These are phyloP conservation scores for Glebionis coronaria DNA, from an alignment of 129 eudicot genomes.

Conservation along the genomic window DNA sequence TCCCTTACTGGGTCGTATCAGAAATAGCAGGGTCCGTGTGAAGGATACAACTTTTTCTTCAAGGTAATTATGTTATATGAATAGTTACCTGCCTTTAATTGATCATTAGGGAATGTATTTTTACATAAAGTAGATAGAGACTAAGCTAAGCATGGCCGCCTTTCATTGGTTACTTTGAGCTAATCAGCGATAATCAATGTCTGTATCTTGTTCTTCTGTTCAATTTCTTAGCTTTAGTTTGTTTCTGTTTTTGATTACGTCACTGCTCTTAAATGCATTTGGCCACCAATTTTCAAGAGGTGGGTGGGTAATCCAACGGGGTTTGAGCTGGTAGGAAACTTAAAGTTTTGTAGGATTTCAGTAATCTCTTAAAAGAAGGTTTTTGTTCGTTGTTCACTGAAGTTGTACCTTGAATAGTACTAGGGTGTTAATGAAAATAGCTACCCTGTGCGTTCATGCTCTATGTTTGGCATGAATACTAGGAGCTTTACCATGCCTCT, in stretches of 20 bases:
- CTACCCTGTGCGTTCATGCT: no score
- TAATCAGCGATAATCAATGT: not conserved
- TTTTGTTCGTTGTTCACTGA: no score
- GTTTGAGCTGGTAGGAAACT: no score
- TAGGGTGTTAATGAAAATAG: no score
- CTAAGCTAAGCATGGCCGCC: no score
- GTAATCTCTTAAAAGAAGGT: no score
- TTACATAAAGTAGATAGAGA: no score
- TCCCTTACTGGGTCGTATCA: constrained; percentile 89
- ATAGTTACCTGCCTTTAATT: not conserved
- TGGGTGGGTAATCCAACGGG: no score
- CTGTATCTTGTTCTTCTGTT: constrained; percentile 11
- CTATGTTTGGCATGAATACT: no score
- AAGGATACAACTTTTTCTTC: constrained; percentile 87
- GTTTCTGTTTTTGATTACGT: constrained; percentile 6
- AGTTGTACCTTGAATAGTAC: no score
- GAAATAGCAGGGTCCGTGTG: constrained; percentile 86
- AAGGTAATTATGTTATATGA: constrained; percentile 41
- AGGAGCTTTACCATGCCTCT: no score
- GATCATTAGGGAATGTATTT: not conserved
- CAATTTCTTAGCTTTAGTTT: not conserved
- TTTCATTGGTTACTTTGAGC: not conserved
- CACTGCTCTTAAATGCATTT: constrained; percentile 7
- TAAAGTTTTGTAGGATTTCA: no score
- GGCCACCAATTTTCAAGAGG: not conserved